These are phyloP conservation scores for Neobulgaria alba DNA, from an alignment of 2,329 filamentous ascomycete species.

Conservation along the genomic window DNA sequence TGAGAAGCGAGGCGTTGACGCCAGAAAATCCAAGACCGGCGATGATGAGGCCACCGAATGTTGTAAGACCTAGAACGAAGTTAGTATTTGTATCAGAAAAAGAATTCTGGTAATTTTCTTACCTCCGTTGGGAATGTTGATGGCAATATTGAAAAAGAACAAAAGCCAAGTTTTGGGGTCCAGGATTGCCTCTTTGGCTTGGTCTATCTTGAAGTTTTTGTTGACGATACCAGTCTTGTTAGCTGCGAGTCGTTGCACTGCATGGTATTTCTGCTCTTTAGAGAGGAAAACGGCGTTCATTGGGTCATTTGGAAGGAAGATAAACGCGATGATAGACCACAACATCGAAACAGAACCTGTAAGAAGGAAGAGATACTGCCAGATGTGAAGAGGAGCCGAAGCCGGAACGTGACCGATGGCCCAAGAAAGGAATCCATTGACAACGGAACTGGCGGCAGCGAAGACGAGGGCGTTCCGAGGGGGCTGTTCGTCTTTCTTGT, in stretches of 20 bases:
- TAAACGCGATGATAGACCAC: neutral
- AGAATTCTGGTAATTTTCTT: too few species aligned
- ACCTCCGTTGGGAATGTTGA: neutral
- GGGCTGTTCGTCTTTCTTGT: too few species aligned
- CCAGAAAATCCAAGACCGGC: slow-evolving; percentile 58
- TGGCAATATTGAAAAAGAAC: neutral
- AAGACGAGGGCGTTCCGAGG: too few species aligned
- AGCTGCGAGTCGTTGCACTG: slow-evolving; percentile 1
- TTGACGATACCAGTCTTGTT: slow-evolving; percentile 3
- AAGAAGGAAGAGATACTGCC: neutral
- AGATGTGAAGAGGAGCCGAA: neutral
- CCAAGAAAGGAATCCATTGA: slow-evolving; percentile 47
- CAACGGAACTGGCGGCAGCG: neutral
- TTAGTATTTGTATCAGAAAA: slow-evolving; percentile 54
- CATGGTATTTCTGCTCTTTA: neutral
- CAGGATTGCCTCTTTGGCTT: slow-evolving; percentile 3
- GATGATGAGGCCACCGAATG: slow-evolving; percentile 56
- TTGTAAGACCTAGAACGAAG: slow-evolving; percentile 56
- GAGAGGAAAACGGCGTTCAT: slow-evolving; percentile 1
- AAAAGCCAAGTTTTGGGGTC: neutral
- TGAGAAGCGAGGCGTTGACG: slow-evolving; percentile 28
- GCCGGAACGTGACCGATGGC: too few species aligned
- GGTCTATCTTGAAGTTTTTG: slow-evolving; percentile 1
- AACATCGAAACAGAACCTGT: neutral
- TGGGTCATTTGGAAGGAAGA: slow-evolving; percentile 1